phyloP scores from a whole-genome alignment of 352 stramenopile species.

The Blastocystis sp. region DNA sequence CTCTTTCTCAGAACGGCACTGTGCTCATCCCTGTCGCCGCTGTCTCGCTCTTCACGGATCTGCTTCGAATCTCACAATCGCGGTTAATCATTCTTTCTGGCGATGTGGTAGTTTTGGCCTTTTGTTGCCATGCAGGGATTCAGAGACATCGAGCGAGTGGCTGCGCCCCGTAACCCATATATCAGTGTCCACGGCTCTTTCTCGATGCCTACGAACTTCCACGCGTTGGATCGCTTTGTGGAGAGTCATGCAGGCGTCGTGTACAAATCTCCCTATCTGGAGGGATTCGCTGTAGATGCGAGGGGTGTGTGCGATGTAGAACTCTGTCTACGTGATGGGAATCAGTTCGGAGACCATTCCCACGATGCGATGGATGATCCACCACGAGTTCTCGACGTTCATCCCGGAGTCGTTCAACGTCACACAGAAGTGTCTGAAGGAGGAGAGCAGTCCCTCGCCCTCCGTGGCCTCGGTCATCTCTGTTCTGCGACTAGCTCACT shows the following conservation, averaged over 20 bases:
- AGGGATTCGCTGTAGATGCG: conserved; percentile 18
- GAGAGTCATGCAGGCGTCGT: background rate
- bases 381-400: conserved; percentile 56
- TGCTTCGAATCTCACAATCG: background rate
- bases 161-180: conserved; percentile 16
- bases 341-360: background rate
- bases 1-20: background rate
- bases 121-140: background rate
- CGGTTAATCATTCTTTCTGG: conserved; percentile 4
- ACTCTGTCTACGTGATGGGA: conserved; percentile 52
- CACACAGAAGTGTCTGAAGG: conserved; percentile 59
- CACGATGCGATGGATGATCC: conserved; percentile 54
- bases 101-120: background rate
- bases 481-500: conserved; percentile 53
- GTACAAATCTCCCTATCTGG: conserved; percentile 39
- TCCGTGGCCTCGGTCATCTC: conserved; percentile 34
- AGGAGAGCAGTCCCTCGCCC: conserved; percentile 55
- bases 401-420: conserved; percentile 58
- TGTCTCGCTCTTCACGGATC: background rate
- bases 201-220: conserved; percentile 54
- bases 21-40: background rate
- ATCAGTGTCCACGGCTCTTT: conserved; percentile 44
- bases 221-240: conserved; percentile 47
- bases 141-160: background rate
- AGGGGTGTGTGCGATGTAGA: background rate